Percentiles rank a stretch among this genome's conserved stretches.
Evolutionary conservation across 345 rosid species (phyloP).

Genomic region (Dovyalis caffra): DNA sequence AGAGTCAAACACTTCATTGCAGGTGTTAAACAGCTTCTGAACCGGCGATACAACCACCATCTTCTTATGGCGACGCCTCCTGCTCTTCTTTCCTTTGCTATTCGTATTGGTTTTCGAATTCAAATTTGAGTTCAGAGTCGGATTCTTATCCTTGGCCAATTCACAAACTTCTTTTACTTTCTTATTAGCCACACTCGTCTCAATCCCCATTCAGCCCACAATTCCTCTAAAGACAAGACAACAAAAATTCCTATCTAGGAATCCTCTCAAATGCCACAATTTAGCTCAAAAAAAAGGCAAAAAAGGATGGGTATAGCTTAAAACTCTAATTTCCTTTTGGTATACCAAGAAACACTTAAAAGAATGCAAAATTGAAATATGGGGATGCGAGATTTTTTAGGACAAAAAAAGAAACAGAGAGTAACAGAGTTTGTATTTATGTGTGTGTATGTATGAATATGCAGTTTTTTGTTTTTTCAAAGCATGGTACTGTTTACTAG

Average conservation of each 20-base stretch:
- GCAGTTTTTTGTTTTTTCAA: not conserved
- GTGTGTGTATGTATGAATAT: not conserved
- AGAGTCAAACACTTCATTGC: slow-evolving; percentile 64
- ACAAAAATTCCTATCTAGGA: slow-evolving; percentile 4
- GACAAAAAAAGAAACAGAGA: not conserved
- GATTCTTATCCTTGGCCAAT: slow-evolving; percentile 30
- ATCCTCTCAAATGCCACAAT: not conserved
- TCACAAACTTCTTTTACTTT: slow-evolving; percentile 41
- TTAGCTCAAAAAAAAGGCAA: not conserved
- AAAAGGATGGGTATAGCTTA: not conserved
- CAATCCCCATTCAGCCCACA: slow-evolving; percentile 58
- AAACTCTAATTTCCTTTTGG: too few relatives aligned
- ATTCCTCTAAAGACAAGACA: not conserved
- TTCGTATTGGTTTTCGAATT: slow-evolving; percentile 15
- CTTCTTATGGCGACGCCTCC: slow-evolving; percentile 34
- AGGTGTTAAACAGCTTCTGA: slow-evolving; percentile 66
- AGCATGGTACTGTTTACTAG: not conserved
- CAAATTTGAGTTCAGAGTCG: slow-evolving; percentile 14
- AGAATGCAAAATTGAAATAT: not conserved
- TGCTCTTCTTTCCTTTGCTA: slow-evolving; percentile 35
- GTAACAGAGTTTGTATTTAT: too few relatives aligned
- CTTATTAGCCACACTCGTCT: slow-evolving; percentile 36
- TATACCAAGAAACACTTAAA: too few relatives aligned
- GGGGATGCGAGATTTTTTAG: not conserved
- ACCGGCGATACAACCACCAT: slow-evolving; percentile 29